Percentiles rank a stretch among this genome's conserved stretches.
Conservation (phyloP, 2,329 filamentous ascomycete species). For the Colletotrichum tropicicola region DNA sequence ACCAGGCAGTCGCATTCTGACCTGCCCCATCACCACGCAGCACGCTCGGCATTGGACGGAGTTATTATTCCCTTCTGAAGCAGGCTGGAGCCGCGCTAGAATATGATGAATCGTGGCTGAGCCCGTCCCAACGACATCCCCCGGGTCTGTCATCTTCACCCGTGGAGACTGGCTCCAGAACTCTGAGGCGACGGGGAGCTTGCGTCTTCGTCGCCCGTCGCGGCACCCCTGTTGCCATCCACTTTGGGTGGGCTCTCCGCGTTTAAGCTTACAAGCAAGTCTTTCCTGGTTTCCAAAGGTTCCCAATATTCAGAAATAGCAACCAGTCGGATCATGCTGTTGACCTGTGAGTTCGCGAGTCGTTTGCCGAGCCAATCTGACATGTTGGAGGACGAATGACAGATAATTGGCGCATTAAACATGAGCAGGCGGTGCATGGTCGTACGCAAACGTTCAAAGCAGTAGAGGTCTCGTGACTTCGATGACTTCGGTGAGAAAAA, state of each 20-base stretch:
- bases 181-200: not conserved
- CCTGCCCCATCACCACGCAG: not conserved
- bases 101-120: conserved; percentile 27
- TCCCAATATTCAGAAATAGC: conserved; percentile 3
- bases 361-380: not conserved
- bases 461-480: no score
- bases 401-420: conserved; percentile 1
- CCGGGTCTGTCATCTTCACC: not conserved
- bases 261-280: conserved; percentile 27
- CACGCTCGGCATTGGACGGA: not conserved
- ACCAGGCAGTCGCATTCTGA: conserved; percentile 3
- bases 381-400: not conserved
- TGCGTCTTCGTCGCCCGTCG: not conserved
- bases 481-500: not conserved
- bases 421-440: not conserved
- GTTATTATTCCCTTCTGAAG: not conserved
- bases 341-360: not conserved
- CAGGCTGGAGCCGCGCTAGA: not conserved
- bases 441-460: not conserved
- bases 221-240: not conserved
- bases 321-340: conserved; percentile 2
- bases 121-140: not conserved
- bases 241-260: conserved; percentile 6
- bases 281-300: not conserved
- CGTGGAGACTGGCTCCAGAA: conserved; percentile 6